phyloP scores from a whole-genome alignment of 768 basidiomycete species.

The Suillus spraguei region DNA sequence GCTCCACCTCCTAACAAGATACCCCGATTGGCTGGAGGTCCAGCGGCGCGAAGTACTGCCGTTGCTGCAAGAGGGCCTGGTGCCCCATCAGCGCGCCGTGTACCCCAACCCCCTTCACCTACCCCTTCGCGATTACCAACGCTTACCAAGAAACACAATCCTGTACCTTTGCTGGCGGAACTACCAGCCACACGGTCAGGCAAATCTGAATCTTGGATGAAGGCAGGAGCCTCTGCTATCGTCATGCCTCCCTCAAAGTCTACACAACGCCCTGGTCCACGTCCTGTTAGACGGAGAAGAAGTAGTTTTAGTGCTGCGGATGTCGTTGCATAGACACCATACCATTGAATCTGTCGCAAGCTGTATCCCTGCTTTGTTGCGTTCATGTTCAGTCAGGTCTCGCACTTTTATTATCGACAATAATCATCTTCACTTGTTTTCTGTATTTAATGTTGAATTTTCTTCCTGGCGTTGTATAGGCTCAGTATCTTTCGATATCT shows the following conservation, averaged over 20 bases:
- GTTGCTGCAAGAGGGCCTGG: conserved; percentile 37
- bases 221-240: conserved; percentile 64
- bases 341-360: conserved; percentile 9
- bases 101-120: conserved; percentile 55
- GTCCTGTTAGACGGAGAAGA: conserved; percentile 72
- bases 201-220: conserved; percentile 74
- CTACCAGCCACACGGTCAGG: conserved; percentile 43
- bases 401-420: conserved; percentile 12
- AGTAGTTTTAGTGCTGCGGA: conserved; percentile 90
- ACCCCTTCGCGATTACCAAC: conserved; percentile 80
- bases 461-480: conserved; percentile 31
- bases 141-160: conserved; percentile 55
- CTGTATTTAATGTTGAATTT: conserved; percentile 33
- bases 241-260: conserved; percentile 72
- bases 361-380: conserved; percentile 14
- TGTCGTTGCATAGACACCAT: conserved; percentile 62
- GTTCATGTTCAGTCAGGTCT: conserved; percentile 18
- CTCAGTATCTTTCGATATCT: conserved; percentile 23
- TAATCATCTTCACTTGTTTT: conserved; percentile 14
- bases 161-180: conserved; percentile 50
- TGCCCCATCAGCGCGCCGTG: conserved; percentile 36
- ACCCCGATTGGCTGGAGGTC: conserved; percentile 60
- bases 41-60: conserved; percentile 51
- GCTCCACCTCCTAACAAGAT: conserved; percentile 65
- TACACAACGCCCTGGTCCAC: conserved; percentile 69